These are phyloP conservation scores for Magnusiomyces suaveolens DNA, from an alignment of 1,139 yeast genomes.

Conservation along the genomic window DNA sequence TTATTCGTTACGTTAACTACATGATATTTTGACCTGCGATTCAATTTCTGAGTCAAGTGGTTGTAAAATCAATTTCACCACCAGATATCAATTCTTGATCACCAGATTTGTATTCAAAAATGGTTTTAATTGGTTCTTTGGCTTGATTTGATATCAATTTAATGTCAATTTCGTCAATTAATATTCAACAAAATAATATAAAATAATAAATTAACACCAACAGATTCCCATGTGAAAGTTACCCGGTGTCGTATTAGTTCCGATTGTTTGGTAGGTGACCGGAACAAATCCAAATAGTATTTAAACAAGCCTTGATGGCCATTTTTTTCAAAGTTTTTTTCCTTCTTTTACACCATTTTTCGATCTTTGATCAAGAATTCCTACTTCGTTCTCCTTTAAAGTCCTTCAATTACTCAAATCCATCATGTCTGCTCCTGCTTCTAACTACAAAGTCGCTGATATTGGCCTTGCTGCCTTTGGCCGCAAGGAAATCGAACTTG, in stretches of 20 bases:
- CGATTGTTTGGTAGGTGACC: neutral
- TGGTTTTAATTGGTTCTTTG: too few species aligned
- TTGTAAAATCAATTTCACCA: too few species aligned
- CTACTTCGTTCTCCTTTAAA: constrained; percentile 1
- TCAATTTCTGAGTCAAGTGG: too few species aligned
- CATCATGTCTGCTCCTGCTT: constrained; percentile 29
- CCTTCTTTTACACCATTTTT: constrained; percentile 5
- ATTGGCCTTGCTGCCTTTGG: constrained; percentile 99
- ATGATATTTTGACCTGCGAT: too few species aligned
- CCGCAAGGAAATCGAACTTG: constrained; percentile 97
- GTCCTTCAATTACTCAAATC: neutral
- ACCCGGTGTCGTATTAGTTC: neutral
- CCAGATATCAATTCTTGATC: too few species aligned
- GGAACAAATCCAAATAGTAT: neutral
- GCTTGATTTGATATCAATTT: too few species aligned
- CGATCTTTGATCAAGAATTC: constrained; percentile 4
- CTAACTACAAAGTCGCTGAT: constrained; percentile 93
- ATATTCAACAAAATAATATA: too few species aligned
- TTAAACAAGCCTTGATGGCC: constrained; percentile 4
- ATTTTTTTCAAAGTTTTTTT: neutral
- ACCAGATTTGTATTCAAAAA: too few species aligned
- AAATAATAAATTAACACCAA: too few species aligned
- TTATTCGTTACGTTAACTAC: too few species aligned
- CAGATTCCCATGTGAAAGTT: neutral
- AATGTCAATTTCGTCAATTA: too few species aligned